Evolutionary conservation across 305 asterid genomes (phyloP).

Genomic region (Petunia hybrid): DNA sequence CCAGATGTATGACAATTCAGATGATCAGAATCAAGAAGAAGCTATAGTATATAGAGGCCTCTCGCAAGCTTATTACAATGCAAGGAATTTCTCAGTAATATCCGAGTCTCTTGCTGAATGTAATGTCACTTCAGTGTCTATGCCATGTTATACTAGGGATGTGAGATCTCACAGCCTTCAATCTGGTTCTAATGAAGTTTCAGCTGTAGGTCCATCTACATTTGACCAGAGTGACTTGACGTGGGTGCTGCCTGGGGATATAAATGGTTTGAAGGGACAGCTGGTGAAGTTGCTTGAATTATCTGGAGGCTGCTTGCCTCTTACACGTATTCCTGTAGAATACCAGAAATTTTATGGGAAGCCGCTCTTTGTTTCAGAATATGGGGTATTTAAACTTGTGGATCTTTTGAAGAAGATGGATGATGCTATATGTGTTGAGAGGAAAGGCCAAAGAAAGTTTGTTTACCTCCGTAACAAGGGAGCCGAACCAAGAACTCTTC

Average conservation of each 20-base stretch:
- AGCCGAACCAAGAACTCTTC: slow-evolving; percentile 45
- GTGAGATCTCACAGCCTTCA: slow-evolving; percentile 54
- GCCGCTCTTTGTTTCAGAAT: slow-evolving; percentile 79
- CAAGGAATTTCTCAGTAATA: slow-evolving; percentile 54
- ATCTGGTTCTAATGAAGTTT: slow-evolving; percentile 50
- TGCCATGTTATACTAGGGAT: slow-evolving; percentile 47
- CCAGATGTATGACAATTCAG: slow-evolving; percentile 51
- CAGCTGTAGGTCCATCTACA: slow-evolving; percentile 43
- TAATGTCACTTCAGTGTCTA: slow-evolving; percentile 43
- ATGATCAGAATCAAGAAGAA: slow-evolving; percentile 76
- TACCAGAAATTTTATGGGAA: slow-evolving; percentile 73
- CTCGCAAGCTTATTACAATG: slow-evolving; percentile 46
- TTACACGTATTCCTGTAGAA: slow-evolving; percentile 72
- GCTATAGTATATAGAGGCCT: slow-evolving; percentile 75
- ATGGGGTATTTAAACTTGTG: slow-evolving; percentile 72
- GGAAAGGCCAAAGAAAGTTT: slow-evolving; percentile 60
- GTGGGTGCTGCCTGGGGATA: slow-evolving; percentile 93
- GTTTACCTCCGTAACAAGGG: slow-evolving; percentile 54
- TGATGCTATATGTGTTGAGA: slow-evolving; percentile 59
- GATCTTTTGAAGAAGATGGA: slow-evolving; percentile 77
- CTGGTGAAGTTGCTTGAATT: slow-evolving; percentile 75
- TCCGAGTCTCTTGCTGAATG: slow-evolving; percentile 64
- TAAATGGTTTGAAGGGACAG: slow-evolving; percentile 82
- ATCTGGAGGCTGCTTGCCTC: slow-evolving; percentile 73
- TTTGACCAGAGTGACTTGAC: slow-evolving; percentile 51